Percentiles rank a stretch among this genome's conserved stretches.
Conservation (phyloP, 345 rosid species). For the Rhizophora mangle region DNA sequence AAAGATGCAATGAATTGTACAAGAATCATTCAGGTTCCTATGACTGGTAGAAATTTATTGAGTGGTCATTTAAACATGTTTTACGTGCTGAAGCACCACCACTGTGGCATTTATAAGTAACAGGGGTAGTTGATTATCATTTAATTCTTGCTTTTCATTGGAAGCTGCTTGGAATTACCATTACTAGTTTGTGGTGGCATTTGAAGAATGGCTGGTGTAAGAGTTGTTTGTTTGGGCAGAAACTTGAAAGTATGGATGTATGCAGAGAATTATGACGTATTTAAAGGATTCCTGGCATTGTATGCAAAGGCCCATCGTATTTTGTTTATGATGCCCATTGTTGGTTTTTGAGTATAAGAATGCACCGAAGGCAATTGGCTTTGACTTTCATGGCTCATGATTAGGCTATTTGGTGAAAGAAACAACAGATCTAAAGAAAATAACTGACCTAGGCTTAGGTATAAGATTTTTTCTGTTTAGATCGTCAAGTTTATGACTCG, state of each 20-base stretch:
- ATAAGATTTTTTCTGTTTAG: background rate
- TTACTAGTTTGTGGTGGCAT: background rate
- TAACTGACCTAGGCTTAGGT: background rate
- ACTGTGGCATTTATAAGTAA: background rate
- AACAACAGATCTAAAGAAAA: background rate
- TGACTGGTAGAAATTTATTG: background rate
- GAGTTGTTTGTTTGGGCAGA: background rate
- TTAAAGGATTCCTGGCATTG: background rate
- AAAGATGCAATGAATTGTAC: background rate
- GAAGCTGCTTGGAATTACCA: background rate
- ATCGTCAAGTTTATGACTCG: background rate
- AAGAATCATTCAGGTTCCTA: background rate
- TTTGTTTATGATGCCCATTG: background rate
- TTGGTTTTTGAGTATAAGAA: constrained; percentile 5
- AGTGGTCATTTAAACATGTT: background rate
- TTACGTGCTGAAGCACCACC: background rate
- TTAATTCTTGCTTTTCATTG: constrained; percentile 4
- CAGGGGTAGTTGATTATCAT: background rate
- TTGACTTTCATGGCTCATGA: background rate
- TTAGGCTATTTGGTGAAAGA: constrained; percentile 4
- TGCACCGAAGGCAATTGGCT: constrained; percentile 1
- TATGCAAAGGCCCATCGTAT: background rate
- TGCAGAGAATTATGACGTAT: background rate
- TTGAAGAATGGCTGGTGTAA: background rate
- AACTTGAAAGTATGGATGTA: no score